Evolutionary conservation across 2,329 filamentous ascomycete genomes (phyloP).

Genomic region (Alternaria atra): DNA sequence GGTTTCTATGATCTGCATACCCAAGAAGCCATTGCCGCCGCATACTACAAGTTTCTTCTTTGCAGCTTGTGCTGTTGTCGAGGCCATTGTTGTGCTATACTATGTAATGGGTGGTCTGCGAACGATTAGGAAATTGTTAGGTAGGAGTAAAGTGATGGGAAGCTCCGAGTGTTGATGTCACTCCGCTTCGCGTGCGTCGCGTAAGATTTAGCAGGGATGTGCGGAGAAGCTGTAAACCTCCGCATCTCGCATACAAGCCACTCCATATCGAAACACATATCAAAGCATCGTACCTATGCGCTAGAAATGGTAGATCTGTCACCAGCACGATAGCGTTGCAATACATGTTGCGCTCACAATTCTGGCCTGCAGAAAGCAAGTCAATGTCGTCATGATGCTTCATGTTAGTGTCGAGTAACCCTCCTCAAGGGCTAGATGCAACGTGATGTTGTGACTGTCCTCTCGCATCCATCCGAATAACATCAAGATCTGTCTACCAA

Average conservation of each 20-base stretch:
- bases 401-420: neutral
- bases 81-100: conserved; percentile 56
- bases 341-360: neutral
- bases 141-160: conserved; percentile 1
- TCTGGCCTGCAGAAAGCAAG: conserved; percentile 1
- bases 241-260: conserved; percentile 4
- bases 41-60: conserved; percentile 87
- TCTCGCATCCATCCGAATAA: neutral
- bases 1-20: conserved; percentile 52
- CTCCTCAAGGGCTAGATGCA: neutral
- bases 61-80: conserved; percentile 63
- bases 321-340: neutral
- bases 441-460: neutral
- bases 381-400: conserved; percentile 5
- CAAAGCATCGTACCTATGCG: neutral
- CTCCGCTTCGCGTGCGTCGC: conserved; percentile 27
- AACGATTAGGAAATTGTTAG: neutral
- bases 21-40: conserved; percentile 92
- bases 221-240: conserved; percentile 19
- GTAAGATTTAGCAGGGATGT: conserved; percentile 38
- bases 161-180: conserved; percentile 48
- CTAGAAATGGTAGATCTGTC: neutral
- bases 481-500: neutral
- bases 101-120: conserved; percentile 7
- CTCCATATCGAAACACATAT: neutral